Evolutionary conservation across 2,329 filamentous ascomycete species (phyloP), one percentile per base, ranked within the genome.

Genomic region (Fusarium stilboides): DNA sequence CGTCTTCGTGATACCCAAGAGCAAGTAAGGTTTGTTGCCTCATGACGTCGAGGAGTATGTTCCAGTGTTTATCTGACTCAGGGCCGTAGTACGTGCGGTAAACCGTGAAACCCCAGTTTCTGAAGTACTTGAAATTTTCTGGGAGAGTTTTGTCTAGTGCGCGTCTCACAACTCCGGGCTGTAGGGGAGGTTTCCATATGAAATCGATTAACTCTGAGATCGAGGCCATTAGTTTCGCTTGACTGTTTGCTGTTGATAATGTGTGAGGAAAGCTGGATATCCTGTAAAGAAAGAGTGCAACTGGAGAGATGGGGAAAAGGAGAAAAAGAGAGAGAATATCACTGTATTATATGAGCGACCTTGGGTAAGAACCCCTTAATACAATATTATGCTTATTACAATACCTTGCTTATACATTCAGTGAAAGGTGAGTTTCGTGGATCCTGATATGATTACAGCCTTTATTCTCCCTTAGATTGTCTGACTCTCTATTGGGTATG

Each of bases 51-150:
- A 68, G 36, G 4, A 69, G 57, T 1, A 13, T 65, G 2, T 36
- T 13, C 61, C 57, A 68, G 28, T 49, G 20, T 7, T 66, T 9
- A 1, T 62, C 46, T 1, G 49, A 66, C 8, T 52, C 65, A 6
- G 44, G 9, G 14, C 50, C 20, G 17, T 68, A 63, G 12, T 62
- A 28, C 10, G 57, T 68, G 28, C 65, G 57, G 46, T 57, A 59
- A 10, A 59, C 46, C 0, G 37, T 44, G 2, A 47, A 68, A 1
- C 62, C 65, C 65, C 62, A 68, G 12, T 66, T 46, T 10, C 26
- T 28, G 8, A 53, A 68, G 37, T 68, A 51, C 17, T 66, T 52
- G 13, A 46, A 43, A 9, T 65, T 62, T 31, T 62, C 65, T 2
- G 43, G 57, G 13, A 42, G 43, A 22, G 2, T 57, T 20, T 19